phyloP scores from a whole-genome alignment of 768 basidiomycete genomes.

The Boletellus sp. region DNA sequence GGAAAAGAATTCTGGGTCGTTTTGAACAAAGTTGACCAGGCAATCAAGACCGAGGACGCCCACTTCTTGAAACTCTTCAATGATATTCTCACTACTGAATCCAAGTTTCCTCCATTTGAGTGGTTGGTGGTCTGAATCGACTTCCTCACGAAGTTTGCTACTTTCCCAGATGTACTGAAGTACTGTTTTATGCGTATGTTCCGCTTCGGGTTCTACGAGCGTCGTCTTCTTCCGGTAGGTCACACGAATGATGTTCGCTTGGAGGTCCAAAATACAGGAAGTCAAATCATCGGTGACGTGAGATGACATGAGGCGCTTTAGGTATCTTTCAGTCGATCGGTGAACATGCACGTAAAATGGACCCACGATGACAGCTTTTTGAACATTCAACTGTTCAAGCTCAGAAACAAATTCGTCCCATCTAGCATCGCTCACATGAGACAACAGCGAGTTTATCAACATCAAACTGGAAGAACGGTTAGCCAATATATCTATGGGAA shows the following conservation, averaged over 20 bases:
- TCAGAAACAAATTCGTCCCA: slow-evolving; percentile 80
- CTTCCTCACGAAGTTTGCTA: slow-evolving; percentile 53
- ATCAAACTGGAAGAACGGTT: slow-evolving; percentile 59
- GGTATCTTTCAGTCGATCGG: slow-evolving; percentile 9
- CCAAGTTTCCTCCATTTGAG: slow-evolving; percentile 78
- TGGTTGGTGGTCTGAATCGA: slow-evolving; percentile 44
- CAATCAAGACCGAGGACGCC: slow-evolving; percentile 83
- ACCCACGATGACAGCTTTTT: slow-evolving; percentile 79
- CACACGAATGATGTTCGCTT: slow-evolving; percentile 78
- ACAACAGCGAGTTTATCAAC: slow-evolving; percentile 82
- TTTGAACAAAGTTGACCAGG: slow-evolving; percentile 69
- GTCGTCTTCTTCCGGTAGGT: slow-evolving; percentile 80
- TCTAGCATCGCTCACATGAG: slow-evolving; percentile 69
- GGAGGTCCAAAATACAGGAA: slow-evolving; percentile 83
- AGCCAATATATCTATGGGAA: slow-evolving; percentile 1
- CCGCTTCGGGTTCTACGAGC: slow-evolving; percentile 63
- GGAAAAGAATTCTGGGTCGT: slow-evolving; percentile 68
- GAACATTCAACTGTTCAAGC: slow-evolving; percentile 71
- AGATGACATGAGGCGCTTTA: slow-evolving; percentile 76
- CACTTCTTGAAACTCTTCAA: slow-evolving; percentile 71
- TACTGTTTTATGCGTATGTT: slow-evolving; percentile 52
- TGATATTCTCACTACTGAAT: slow-evolving; percentile 70
- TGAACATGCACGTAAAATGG: neutral
- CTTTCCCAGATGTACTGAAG: slow-evolving; percentile 68
- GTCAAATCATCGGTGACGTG: slow-evolving; percentile 79